Evolutionary conservation across 805 yeast genomes (phyloP).

Genomic region (Brettanomyces sp.): DNA sequence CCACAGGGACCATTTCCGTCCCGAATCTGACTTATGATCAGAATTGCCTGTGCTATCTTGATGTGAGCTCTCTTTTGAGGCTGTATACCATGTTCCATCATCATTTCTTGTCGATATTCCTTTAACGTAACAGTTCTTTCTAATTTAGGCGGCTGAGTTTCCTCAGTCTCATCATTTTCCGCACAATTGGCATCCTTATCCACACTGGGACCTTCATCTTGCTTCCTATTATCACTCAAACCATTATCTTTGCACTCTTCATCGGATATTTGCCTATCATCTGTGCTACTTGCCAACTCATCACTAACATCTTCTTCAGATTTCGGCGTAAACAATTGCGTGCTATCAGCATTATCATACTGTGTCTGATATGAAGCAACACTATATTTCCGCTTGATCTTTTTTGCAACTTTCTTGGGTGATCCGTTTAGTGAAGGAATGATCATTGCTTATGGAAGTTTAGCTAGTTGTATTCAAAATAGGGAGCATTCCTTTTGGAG

Average conservation of each 20-base stretch:
- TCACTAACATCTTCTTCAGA: background rate
- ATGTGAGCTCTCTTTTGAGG: background rate
- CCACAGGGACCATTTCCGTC: background rate
- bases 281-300: background rate
- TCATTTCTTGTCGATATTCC: slow-evolving; percentile 17
- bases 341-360: background rate
- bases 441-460: background rate
- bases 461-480: too few species aligned
- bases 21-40: too few species aligned
- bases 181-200: background rate
- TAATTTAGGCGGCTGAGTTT: background rate
- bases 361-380: slow-evolving; percentile 2
- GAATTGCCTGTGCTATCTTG: background rate
- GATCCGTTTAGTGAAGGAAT: too few species aligned
- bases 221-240: background rate
- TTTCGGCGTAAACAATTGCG: background rate
- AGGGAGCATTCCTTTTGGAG: too few species aligned
- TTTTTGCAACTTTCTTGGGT: background rate
- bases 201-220: background rate
- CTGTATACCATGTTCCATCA: slow-evolving; percentile 3
- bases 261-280: background rate
- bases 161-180: background rate
- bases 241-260: background rate
- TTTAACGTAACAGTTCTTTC: slow-evolving; percentile 15
- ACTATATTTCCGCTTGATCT: slow-evolving; percentile 1